Evolutionary conservation across 805 yeast species (phyloP), one percentile per base, ranked within the genome.

Genomic region (Danielia reshetovae): DNA sequence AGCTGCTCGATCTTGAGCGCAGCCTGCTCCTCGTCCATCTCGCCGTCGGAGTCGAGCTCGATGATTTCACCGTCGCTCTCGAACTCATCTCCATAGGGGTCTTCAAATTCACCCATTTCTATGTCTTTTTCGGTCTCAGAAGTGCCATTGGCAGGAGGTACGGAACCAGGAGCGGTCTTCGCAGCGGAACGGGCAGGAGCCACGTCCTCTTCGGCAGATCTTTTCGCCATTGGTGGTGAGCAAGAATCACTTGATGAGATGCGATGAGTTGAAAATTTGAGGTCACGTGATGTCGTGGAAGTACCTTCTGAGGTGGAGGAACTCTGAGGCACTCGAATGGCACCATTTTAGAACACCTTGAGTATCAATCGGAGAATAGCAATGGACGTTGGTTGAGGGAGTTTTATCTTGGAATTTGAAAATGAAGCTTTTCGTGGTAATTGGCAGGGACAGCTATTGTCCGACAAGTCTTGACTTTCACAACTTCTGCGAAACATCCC

Each of bases 21-120:
- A 17, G 63, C 60, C 8, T 59, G 60, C 15, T 45, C 59, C 32
- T 52, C 62, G 36, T 40, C 55, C 45, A 40, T 43, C 27, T 65
- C 79, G 19, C 70, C 77, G 18, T 55, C 65, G 6, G 72, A 65
- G 49, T 85, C 95, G 8, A 85, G 68, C 53, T 86, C 94, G 28
- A 86, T 83, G 40, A 85, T 84, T 56, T 84, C 95, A 35, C 85
- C 95, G 49, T 86, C 95, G 65, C 90, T 85, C 51, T 87, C 96
- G 47, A 81, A 87, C 53, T 89, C 96, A 55, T 86, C 96, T 41
- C 95, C 95, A 49, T 80, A 82, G 27, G 85, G 80, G 54, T 84
- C 93, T 59, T 88, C 97, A 59, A 83, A 84, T 47, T 83, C 95
- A 18, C 90, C 95, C 75, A 81, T 76, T 13, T 78, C 81, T 22